These are phyloP conservation scores for Adansonia rubrostipa DNA, from an alignment of 441 rosid genomes.

Conservation along the genomic window DNA sequence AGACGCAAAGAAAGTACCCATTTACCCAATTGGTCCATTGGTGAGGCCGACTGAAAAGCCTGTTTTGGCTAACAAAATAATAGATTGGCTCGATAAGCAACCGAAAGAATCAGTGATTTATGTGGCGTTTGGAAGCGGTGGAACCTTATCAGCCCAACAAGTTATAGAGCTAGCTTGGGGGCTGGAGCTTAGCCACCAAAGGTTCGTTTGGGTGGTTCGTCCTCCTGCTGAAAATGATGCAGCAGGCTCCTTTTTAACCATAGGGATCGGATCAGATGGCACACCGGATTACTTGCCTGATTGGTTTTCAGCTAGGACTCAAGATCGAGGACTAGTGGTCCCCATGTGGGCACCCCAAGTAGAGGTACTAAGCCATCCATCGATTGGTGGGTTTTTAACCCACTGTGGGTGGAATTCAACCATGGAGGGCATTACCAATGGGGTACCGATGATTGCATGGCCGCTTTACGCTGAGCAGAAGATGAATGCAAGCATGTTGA, in stretches of 20 bases:
- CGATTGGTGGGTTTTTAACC: constrained; percentile 24
- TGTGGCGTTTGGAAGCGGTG: constrained; percentile 60
- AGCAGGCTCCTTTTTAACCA: neutral
- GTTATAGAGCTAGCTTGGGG: constrained; percentile 36
- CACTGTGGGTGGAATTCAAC: constrained; percentile 28
- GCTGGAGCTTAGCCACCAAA: constrained; percentile 35
- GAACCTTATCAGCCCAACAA: constrained; percentile 40
- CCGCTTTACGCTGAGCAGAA: constrained; percentile 28
- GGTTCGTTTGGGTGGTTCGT: constrained; percentile 41
- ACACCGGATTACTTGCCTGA: constrained; percentile 8
- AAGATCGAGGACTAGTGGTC: constrained; percentile 2
- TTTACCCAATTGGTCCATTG: constrained; percentile 54
- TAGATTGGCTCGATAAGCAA: constrained; percentile 49
- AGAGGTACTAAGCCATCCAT: constrained; percentile 18
- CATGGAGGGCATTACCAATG: constrained; percentile 5
- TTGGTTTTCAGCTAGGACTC: constrained; percentile 11
- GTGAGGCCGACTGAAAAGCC: constrained; percentile 32
- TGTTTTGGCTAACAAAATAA: constrained; percentile 18
- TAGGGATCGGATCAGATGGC: neutral
- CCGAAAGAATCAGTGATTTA: constrained; percentile 49
- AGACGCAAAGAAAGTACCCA: constrained; percentile 37
- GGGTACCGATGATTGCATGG: constrained; percentile 31
- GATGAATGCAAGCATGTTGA: constrained; percentile 19
- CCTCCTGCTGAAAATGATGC: constrained; percentile 20
- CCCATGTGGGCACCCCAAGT: constrained; percentile 25